Evolutionary conservation across 2,329 filamentous ascomycete species (phyloP), one percentile per base, ranked within the genome.

Genomic region (Colletotrichum karsti): DNA sequence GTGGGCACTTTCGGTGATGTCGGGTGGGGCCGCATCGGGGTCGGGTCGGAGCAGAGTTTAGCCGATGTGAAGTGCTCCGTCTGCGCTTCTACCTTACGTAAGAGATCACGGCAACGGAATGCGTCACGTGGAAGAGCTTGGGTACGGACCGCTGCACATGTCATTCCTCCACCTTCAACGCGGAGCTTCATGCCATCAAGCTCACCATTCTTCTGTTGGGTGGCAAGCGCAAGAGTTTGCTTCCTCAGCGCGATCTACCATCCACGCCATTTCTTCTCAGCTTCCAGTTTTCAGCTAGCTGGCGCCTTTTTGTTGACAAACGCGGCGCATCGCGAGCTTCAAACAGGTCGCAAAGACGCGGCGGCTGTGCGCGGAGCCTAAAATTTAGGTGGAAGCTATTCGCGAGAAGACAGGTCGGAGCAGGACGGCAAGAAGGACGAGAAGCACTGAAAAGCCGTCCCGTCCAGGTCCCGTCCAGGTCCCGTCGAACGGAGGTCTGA

Each of bases 301-400:
- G n/a, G n/a, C n/a, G n/a, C n/a, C n/a, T n/a, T 55, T 30, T 15
- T 28, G 20, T 20, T 9, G 15, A 28, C 20, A 10, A 13, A 10
- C 7, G n/a, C n/a, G 4, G 20, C 30, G 28, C 54, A 28, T 55
- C 10, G 6, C 15, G 39, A 37, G 28, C 39, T 37, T 56, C 50
- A 28, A 22, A 60, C 55, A 28, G 9, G 37, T 44, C 44, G n/a
- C 44, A 41, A 46, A 55, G 33, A 53, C 51, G 64, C 20, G n/a
- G 42, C 22, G 44, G 59, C 59, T 57, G 59, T 63, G 64, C 64
- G 59, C 10, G 13, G 44, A 37, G 42, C 51, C 46, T 18, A 41
- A 44, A 26, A 18, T 18, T 67, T 28, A 20, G n/a, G 26, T 42
- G 9, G 54, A 65, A 59, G 65, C 60, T 39, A 68, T 65, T 57